These are phyloP conservation scores for Clavulina sp. DNA, from an alignment of 768 basidiomycete species.

Conservation along the genomic window DNA sequence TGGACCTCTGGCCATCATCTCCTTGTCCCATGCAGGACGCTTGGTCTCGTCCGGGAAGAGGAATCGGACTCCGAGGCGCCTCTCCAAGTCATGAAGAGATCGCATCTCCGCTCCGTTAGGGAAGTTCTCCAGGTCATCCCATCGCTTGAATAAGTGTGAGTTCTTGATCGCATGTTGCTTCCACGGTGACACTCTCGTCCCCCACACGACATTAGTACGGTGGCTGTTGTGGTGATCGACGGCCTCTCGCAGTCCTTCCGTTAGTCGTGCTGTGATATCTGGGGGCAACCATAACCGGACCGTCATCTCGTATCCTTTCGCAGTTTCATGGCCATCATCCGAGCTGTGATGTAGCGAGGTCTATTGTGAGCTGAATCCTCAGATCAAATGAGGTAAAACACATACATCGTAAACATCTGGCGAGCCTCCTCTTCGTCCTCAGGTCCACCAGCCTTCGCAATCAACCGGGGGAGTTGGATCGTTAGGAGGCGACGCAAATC, in stretches of 20 bases:
- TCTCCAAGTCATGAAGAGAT: neutral
- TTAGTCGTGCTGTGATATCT: neutral
- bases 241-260: neutral
- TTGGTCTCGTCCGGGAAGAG: neutral
- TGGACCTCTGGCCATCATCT: too few relatives aligned
- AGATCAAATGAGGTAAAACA: neutral
- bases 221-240: neutral
- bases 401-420: slow-evolving; percentile 1
- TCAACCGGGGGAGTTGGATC: neutral
- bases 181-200: neutral
- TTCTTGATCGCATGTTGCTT: neutral
- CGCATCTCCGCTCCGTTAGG: neutral
- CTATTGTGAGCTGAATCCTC: too few relatives aligned
- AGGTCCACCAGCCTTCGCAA: neutral
- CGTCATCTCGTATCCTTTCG: neutral
- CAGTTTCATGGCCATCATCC: neutral
- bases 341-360: too few relatives aligned
- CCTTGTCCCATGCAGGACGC: neutral
- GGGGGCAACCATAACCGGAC: neutral
- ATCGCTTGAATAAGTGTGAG: neutral
- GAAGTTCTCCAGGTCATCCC: neutral
- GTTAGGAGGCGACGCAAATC: neutral
- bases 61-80: neutral
- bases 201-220: neutral
- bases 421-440: neutral